Conservation (phyloP, 495 filamentous ascomycete species). For the Hypoxylon fuscum region DNA sequence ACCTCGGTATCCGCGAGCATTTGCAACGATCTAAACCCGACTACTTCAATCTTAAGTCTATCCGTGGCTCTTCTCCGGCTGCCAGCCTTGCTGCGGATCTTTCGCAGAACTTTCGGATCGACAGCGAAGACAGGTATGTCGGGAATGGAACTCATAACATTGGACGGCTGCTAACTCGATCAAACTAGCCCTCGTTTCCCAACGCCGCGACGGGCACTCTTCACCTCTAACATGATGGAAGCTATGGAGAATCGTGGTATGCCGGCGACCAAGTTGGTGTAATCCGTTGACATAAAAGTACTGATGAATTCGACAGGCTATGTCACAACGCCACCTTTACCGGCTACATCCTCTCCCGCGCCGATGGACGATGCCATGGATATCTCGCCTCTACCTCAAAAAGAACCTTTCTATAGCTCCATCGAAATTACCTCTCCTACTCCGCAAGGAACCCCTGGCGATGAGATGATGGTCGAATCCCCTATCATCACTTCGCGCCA, state of each 20-base stretch:
- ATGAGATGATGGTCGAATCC: constrained; percentile 61
- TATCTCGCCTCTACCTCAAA: constrained; percentile 92
- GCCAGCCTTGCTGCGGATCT: constrained; percentile 90
- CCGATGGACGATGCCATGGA: constrained; percentile 87
- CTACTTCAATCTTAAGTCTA: constrained; percentile 78
- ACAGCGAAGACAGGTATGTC: constrained; percentile 80
- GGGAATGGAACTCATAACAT: constrained; percentile 24
- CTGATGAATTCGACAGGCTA: constrained; percentile 59
- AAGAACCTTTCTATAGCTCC: constrained; percentile 71
- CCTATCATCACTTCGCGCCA: constrained; percentile 55
- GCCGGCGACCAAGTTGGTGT: constrained; percentile 40
- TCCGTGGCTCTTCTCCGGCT: constrained; percentile 88
- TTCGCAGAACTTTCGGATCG: constrained; percentile 93
- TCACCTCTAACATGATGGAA: constrained; percentile 79
- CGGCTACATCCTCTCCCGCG: constrained; percentile 79
- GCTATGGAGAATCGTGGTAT: constrained; percentile 76
- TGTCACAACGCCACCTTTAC: constrained; percentile 84
- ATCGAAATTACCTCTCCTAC: constrained; percentile 74
- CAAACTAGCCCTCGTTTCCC: constrained; percentile 81
- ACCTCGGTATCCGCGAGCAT: constrained; percentile 75
- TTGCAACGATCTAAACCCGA: constrained; percentile 61
- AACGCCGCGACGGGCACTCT: constrained; percentile 91
- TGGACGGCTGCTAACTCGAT: constrained; percentile 40
- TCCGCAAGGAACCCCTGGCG: constrained; percentile 57
- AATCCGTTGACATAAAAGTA: constrained; percentile 2